phyloP scores from a whole-genome alignment of 73 alveolate species.

The Tetrahymena elliotti region DNA sequence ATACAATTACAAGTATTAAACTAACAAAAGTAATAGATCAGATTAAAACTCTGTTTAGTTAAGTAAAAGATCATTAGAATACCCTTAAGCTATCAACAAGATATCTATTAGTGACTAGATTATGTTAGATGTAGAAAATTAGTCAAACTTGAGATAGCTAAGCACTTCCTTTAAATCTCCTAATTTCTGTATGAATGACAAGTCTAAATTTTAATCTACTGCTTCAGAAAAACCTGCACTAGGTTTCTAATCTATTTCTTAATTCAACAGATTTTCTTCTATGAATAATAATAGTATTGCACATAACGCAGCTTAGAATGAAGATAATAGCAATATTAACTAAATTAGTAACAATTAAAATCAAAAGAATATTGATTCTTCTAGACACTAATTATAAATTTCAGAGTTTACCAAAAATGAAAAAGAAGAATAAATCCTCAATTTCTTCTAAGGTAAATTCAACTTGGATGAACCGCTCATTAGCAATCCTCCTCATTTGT shows the following conservation, averaged over 20 bases:
- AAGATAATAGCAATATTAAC: background rate
- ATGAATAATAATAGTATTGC: background rate
- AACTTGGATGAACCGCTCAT: background rate
- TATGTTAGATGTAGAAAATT: background rate
- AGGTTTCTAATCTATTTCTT: background rate
- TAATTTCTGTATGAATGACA: background rate
- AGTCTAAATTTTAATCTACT: background rate
- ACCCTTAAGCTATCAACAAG: background rate
- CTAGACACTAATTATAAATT: background rate
- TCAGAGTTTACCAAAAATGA: background rate
- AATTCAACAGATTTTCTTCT: background rate
- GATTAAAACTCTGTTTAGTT: background rate
- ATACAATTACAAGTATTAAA: background rate
- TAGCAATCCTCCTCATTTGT: background rate
- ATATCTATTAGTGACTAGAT: background rate
- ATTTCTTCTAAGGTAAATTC: background rate
- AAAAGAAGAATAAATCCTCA: background rate
- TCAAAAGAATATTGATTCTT: background rate
- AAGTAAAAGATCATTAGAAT: background rate
- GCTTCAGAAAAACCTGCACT: background rate
- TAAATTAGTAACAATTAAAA: background rate
- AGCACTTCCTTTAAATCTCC: background rate
- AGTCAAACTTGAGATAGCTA: background rate
- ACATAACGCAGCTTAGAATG: background rate
- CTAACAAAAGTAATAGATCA: background rate